phyloP scores from a whole-genome alignment of 2,329 filamentous ascomycete species.

The Lasiodiplodia theobromae region DNA sequence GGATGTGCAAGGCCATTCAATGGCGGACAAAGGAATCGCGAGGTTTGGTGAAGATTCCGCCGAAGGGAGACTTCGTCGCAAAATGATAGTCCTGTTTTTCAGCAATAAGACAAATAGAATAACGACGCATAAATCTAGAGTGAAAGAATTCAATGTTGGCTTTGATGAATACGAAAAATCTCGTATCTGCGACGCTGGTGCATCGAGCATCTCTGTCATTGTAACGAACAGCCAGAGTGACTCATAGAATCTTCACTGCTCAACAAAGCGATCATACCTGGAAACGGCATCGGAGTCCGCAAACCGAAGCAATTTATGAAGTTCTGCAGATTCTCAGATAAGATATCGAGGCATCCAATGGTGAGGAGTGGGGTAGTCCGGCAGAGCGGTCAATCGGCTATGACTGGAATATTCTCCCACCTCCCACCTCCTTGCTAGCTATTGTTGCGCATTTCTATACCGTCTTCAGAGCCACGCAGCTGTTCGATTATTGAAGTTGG shows the following conservation, averaged over 20 bases:
- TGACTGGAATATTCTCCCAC: neutral
- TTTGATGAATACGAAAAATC: neutral
- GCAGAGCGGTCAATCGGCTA: neutral
- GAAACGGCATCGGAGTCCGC: neutral
- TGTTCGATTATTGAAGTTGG: neutral
- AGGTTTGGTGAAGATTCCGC: constrained; percentile 47
- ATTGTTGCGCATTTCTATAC: neutral
- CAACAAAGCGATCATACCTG: neutral
- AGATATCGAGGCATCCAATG: neutral
- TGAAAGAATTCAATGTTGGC: neutral
- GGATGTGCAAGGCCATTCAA: constrained; percentile 58
- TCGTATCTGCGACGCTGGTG: neutral
- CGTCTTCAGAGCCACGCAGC: neutral
- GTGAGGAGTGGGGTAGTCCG: constrained; percentile 1
- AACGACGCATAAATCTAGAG: neutral
- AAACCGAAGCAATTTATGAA: neutral
- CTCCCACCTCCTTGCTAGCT: neutral
- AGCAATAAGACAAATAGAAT: neutral
- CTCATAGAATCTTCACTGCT: neutral
- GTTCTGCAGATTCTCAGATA: constrained; percentile 7
- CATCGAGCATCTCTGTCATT: neutral
- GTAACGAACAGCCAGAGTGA: constrained; percentile 1
- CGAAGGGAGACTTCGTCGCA: constrained; percentile 32
- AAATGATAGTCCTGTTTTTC: neutral
- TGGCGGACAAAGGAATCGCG: constrained; percentile 55